These are phyloP conservation scores for Verticillium isaacii DNA, from an alignment of 2,329 filamentous ascomycete species.

Conservation along the genomic window DNA sequence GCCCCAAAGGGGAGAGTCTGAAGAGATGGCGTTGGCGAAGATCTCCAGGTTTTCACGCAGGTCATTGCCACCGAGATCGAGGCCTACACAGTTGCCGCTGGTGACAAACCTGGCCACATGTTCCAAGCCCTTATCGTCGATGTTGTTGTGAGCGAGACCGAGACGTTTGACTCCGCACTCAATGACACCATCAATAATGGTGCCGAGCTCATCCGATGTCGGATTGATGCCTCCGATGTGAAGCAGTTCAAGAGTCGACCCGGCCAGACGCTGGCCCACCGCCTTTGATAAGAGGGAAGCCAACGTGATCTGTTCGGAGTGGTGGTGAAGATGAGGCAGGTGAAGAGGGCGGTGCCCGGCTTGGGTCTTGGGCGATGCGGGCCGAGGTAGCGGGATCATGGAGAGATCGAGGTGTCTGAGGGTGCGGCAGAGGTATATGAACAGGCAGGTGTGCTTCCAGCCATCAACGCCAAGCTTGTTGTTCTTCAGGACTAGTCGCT, in stretches of 20 bases:
- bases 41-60: slow-evolving; percentile 49
- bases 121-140: slow-evolving; percentile 68
- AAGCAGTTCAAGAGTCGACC: slow-evolving; percentile 73
- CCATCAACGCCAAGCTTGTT: slow-evolving; percentile 85
- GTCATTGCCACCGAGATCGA: slow-evolving; percentile 87
- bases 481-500: slow-evolving; percentile 83
- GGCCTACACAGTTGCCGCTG: slow-evolving; percentile 73
- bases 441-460: slow-evolving; percentile 87
- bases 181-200: slow-evolving; percentile 77
- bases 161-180: slow-evolving; percentile 73
- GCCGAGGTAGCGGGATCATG: slow-evolving; percentile 68
- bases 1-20: slow-evolving; percentile 64
- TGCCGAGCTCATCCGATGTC: slow-evolving; percentile 64
- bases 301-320: slow-evolving; percentile 28
- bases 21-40: slow-evolving; percentile 47
- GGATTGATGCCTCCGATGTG: slow-evolving; percentile 77
- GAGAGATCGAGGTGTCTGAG: slow-evolving; percentile 84
- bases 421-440: slow-evolving; percentile 84
- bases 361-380: slow-evolving; percentile 8
- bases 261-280: slow-evolving; percentile 71
- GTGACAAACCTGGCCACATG: slow-evolving; percentile 74
- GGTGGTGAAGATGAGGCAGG: slow-evolving; percentile 20
- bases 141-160: slow-evolving; percentile 75
- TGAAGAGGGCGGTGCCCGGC: slow-evolving; percentile 20
- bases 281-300: slow-evolving; percentile 62